Evolutionary conservation across 192 early-diverging fungal species (phyloP).

Genomic region (Pilaira anomala): DNA sequence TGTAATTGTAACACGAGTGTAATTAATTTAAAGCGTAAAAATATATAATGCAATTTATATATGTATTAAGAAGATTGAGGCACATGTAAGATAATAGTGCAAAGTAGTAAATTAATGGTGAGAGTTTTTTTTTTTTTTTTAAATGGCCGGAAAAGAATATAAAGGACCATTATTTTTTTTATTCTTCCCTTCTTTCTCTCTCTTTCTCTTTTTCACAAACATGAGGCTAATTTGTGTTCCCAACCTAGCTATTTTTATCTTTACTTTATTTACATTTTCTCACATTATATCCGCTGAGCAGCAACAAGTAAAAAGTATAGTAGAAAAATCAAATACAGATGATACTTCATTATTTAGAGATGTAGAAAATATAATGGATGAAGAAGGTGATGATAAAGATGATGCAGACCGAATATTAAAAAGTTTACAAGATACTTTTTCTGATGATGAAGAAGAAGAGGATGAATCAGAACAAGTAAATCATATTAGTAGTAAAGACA

Average conservation of each 20-base stretch:
- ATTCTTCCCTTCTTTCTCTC: too few species aligned
- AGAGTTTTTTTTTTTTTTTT: too few species aligned
- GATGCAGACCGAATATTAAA: slow-evolving; percentile 15
- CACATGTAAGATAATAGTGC: too few species aligned
- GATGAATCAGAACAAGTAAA: slow-evolving; percentile 11
- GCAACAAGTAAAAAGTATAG: background rate
- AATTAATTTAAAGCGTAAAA: too few species aligned
- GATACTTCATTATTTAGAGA: background rate
- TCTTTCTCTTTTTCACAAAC: background rate
- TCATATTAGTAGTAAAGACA: background rate
- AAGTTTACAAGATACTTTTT: slow-evolving; percentile 7
- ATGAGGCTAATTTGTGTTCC: slow-evolving; percentile 7
- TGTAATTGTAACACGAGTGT: too few species aligned
- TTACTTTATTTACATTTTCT: background rate
- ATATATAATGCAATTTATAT: too few species aligned
- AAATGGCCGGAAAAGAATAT: too few species aligned
- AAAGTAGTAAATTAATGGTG: too few species aligned
- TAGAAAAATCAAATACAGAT: background rate
- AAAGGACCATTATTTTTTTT: too few species aligned
- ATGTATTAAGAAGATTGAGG: too few species aligned
- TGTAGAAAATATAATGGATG: slow-evolving; percentile 6
- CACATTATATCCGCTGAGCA: slow-evolving; percentile 1
- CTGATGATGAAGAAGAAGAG: slow-evolving; percentile 17
- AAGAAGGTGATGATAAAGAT: slow-evolving; percentile 8
- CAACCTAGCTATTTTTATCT: background rate